A percentile compares a stretch with the other conserved stretches of the same genome.
phyloP scores from a whole-genome alignment of 2,329 filamentous ascomycete genomes.

The Cladorrhinum sp. region DNA sequence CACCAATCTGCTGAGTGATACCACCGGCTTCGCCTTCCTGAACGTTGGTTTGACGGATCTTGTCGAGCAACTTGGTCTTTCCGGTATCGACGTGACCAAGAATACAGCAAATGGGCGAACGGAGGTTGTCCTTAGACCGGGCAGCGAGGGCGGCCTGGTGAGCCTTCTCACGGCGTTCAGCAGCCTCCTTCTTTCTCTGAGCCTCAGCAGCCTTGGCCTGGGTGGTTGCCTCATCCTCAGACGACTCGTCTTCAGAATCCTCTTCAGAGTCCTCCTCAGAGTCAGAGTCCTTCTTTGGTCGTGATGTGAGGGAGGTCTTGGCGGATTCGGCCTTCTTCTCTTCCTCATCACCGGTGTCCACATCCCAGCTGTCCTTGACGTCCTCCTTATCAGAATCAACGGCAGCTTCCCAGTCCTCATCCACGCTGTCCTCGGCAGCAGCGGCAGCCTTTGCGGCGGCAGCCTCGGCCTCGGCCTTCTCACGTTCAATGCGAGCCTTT shows the following conservation, averaged over 20 bases:
- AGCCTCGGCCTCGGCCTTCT: slow-evolving; percentile 56
- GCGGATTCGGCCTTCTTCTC: slow-evolving; percentile 31
- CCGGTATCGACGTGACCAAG: slow-evolving; percentile 99
- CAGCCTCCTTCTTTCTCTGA: slow-evolving; percentile 81
- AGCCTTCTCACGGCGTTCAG: slow-evolving; percentile 81
- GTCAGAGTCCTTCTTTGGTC: slow-evolving; percentile 33
- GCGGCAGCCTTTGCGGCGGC: slow-evolving; percentile 53
- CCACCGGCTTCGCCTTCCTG: slow-evolving; percentile 98
- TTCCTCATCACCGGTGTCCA: slow-evolving; percentile 70
- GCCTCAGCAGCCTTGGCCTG: slow-evolving; percentile 70
- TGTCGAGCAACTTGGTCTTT: slow-evolving; percentile 99
- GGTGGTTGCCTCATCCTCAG: slow-evolving; percentile 70
- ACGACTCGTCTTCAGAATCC: slow-evolving; percentile 62
- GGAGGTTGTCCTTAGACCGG: slow-evolving; percentile 87
- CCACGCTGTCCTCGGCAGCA: slow-evolving; percentile 54
- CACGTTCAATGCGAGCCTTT: slow-evolving; percentile 51
- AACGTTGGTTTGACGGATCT: slow-evolving; percentile 96
- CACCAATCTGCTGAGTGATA: slow-evolving; percentile 99
- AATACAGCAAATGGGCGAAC: slow-evolving; percentile 99
- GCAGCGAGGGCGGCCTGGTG: slow-evolving; percentile 90
- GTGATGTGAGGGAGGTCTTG: slow-evolving; percentile 30
- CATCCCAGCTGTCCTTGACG: slow-evolving; percentile 95
- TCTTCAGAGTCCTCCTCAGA: slow-evolving; percentile 59
- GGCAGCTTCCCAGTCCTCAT: slow-evolving; percentile 86
- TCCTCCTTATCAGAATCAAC: slow-evolving; percentile 72